Evolutionary conservation across 768 basidiomycete species (phyloP).

Genomic region (Cystofilobasidium ferigula): DNA sequence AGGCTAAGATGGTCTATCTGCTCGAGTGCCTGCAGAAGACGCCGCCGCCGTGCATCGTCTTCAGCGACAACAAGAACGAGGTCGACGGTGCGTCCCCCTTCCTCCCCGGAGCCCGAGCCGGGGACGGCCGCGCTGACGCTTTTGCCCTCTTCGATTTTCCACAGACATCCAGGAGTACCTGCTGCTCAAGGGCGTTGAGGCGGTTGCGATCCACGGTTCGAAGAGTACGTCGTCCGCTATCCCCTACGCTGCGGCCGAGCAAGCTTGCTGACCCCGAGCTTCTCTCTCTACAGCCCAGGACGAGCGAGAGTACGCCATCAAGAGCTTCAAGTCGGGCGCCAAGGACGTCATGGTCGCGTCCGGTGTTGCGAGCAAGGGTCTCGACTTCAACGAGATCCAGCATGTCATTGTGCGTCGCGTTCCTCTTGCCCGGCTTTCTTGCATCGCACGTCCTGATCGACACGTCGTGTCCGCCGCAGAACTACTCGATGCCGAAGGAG

Average conservation of each 20-base stretch:
- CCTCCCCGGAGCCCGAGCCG: neutral
- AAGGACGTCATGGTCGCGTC: constrained; percentile 99
- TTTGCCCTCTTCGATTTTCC: neutral
- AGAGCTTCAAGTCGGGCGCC: constrained; percentile 89
- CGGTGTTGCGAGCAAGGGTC: constrained; percentile 90
- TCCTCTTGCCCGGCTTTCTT: neutral
- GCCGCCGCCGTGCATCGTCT: constrained; percentile 91
- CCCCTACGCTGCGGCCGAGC: neutral
- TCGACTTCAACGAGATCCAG: constrained; percentile 89
- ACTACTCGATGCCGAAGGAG: constrained; percentile 98
- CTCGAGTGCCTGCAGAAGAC: constrained; percentile 97
- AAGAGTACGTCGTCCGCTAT: constrained; percentile 57
- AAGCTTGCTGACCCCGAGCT: neutral
- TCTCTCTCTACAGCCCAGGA: constrained; percentile 62
- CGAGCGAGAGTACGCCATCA: constrained; percentile 97
- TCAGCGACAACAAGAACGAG: constrained; percentile 98
- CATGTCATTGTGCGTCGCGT: constrained; percentile 24
- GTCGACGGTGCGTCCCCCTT: constrained; percentile 71
- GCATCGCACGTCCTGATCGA: neutral
- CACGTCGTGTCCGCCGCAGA: constrained; percentile 34
- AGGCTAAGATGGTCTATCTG: constrained; percentile 99
- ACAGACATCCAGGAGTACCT: constrained; percentile 96
- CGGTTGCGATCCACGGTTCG: constrained; percentile 95
- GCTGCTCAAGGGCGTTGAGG: constrained; percentile 90
- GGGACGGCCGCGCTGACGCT: neutral